A percentile compares a stretch with the other conserved stretches of the same genome.
These are phyloP conservation scores for Trichophyton benhamiae DNA, from an alignment of 2,329 filamentous ascomycete genomes.

Conservation along the genomic window DNA sequence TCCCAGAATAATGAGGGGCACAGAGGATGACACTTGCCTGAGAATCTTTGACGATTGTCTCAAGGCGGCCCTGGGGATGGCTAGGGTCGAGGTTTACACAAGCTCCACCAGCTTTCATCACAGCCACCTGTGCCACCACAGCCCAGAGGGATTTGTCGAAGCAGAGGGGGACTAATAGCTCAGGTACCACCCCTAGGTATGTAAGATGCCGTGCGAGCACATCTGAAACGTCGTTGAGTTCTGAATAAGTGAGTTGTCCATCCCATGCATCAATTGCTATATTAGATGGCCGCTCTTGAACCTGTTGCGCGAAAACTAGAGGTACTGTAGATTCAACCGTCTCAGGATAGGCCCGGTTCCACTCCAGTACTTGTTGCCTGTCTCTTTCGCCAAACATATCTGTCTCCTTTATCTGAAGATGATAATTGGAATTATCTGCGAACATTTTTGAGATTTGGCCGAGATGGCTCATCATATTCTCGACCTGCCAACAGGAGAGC, in stretches of 20 bases:
- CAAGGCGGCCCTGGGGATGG: neutral
- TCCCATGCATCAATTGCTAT: constrained; percentile 18
- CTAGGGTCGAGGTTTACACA: neutral
- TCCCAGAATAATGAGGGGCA: constrained; percentile 23
- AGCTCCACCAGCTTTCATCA: neutral
- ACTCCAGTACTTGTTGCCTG: neutral
- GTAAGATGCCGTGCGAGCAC: constrained; percentile 24
- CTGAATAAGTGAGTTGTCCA: constrained; percentile 26
- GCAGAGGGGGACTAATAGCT: constrained; percentile 7
- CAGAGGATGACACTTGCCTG: constrained; percentile 45
- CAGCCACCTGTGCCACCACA: constrained; percentile 7
- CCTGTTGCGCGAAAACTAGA: neutral
- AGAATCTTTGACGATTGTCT: constrained; percentile 37
- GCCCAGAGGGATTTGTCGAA: constrained; percentile 14
- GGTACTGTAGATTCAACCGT: constrained; percentile 24
- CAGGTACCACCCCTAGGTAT: constrained; percentile 28
- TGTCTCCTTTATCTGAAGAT: constrained; percentile 9
- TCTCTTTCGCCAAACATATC: constrained; percentile 22
- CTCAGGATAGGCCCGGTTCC: constrained; percentile 25
- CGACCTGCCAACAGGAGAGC: neutral
- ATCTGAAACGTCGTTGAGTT: constrained; percentile 28
- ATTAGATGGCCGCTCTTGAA: constrained; percentile 19
- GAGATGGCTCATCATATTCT: constrained; percentile 5
- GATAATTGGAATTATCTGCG: constrained; percentile 15
- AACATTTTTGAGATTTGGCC: constrained; percentile 6